Evolutionary conservation across 176 grass and related monocot genomes (phyloP).

Genomic region (Stipa capillata): DNA sequence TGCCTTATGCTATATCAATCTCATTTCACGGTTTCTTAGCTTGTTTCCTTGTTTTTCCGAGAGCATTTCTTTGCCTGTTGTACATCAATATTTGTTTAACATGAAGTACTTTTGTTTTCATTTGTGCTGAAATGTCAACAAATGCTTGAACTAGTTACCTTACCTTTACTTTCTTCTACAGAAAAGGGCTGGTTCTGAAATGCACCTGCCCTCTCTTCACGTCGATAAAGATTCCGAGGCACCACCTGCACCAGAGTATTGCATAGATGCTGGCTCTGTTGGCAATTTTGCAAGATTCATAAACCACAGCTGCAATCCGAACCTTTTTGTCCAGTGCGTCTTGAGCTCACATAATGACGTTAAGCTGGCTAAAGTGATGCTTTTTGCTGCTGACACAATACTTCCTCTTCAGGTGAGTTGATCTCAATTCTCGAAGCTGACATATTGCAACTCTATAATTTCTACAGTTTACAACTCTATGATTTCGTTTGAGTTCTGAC

Average conservation of each 20-base stretch:
- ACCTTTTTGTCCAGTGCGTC: conserved; percentile 84
- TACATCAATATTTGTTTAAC: background rate
- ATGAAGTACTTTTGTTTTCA: background rate
- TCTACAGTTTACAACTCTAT: background rate
- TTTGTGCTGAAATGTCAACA: background rate
- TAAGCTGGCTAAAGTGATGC: conserved; percentile 70
- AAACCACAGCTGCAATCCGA: conserved; percentile 89
- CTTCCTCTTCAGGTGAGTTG: conserved; percentile 72
- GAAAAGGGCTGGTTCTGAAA: conserved; percentile 65
- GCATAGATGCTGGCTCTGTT: conserved; percentile 61
- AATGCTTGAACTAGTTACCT: background rate
- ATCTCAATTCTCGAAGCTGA: background rate
- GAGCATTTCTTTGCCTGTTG: background rate
- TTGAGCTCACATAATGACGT: conserved; percentile 75
- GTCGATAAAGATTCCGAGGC: conserved; percentile 49
- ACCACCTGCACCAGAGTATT: conserved; percentile 57
- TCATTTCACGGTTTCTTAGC: too few relatives aligned
- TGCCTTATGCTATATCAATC: background rate
- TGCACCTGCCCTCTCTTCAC: conserved; percentile 33
- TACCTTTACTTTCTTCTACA: conserved; percentile 6
- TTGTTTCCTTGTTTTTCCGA: background rate
- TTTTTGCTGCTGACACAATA: conserved; percentile 92
- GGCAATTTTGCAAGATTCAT: conserved; percentile 88
- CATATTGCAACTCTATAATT: background rate
- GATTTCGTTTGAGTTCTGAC: background rate